Conservation (phyloP, 1,284 basidiomycete genomes). For the Cryptococcus depauperatus region DNA sequence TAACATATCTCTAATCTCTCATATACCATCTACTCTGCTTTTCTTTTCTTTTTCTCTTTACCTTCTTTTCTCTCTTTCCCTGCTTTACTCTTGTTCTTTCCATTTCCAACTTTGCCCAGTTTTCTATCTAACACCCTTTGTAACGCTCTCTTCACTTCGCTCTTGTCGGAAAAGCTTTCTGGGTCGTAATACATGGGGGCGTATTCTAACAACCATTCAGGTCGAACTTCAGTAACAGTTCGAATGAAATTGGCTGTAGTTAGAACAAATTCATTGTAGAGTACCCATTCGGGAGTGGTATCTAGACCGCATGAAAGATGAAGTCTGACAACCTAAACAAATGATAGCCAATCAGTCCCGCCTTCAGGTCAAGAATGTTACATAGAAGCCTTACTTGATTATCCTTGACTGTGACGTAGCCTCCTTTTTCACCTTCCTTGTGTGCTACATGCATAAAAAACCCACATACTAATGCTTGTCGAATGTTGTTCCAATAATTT, state of each 20-base stretch:
- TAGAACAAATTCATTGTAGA: constrained; percentile 97
- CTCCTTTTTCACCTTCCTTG: constrained; percentile 83
- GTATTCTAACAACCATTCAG: constrained; percentile 85
- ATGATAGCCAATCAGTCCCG: background rate
- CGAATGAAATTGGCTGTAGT: constrained; percentile 83
- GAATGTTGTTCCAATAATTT: constrained; percentile 70
- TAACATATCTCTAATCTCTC: too few relatives aligned
- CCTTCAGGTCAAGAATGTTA: background rate
- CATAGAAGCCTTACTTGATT: constrained; percentile 57
- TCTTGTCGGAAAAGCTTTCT: constrained; percentile 35
- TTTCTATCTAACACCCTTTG: constrained; percentile 35
- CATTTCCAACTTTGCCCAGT: constrained; percentile 19
- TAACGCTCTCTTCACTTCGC: constrained; percentile 36
- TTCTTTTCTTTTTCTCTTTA: constrained; percentile 24
- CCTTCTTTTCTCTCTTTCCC: constrained; percentile 14
- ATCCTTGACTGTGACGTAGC: constrained; percentile 85
- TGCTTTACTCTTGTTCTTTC: constrained; percentile 7
- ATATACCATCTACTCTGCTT: constrained; percentile 14
- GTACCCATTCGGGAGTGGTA: constrained; percentile 89
- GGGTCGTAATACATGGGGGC: constrained; percentile 62
- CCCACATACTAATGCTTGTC: constrained; percentile 78
- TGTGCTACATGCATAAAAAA: constrained; percentile 99
- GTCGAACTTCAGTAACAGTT: constrained; percentile 78
- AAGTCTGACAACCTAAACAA: constrained; percentile 65
- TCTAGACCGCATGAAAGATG: constrained; percentile 92